Conservation (phyloP, 495 filamentous ascomycete species). For the Tuber umbilicatum region DNA sequence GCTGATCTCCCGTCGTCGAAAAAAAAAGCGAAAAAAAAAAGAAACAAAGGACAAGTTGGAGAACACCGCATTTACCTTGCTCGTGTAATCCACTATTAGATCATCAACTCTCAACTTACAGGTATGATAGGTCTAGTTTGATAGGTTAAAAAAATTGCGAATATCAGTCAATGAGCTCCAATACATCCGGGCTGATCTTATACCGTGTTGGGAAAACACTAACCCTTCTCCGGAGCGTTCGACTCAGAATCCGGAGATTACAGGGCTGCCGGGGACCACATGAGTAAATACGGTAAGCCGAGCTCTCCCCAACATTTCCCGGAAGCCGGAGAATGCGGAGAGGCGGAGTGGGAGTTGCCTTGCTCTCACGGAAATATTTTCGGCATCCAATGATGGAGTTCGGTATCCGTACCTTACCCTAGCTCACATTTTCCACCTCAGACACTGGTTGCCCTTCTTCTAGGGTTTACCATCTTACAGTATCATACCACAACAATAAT, state of each 20-base stretch:
- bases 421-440: background rate
- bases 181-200: no score
- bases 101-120: no score
- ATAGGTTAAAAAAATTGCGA: no score
- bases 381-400: background rate
- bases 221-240: no score
- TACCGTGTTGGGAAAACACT: no score
- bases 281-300: background rate
- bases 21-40: background rate
- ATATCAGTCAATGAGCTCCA: no score
- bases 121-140: no score
- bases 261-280: no score
- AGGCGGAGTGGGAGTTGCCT: background rate
- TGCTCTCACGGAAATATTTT: background rate
- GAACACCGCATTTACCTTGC: no score
- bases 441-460: background rate
- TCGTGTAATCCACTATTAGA: no score
- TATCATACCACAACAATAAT: background rate
- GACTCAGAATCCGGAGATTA: no score
- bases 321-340: background rate
- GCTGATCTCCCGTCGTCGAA: no score
- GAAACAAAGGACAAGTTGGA: background rate
- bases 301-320: background rate
- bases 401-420: background rate
- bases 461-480: background rate